phyloP scores from a whole-genome alignment of 78 protist genomes.

The Dictyostelium citrinum region DNA sequence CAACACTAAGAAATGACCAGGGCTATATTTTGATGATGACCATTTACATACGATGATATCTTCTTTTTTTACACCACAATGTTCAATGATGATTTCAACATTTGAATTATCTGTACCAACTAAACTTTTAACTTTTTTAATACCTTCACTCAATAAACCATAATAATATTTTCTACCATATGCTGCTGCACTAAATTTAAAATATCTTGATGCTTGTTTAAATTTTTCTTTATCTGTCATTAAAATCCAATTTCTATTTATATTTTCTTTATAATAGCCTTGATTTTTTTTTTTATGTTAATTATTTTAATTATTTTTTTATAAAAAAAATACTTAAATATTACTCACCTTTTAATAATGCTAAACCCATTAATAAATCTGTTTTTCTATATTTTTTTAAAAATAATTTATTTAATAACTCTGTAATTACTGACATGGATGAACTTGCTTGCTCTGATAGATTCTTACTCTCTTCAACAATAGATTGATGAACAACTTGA shows the following conservation, averaged over 20 bases:
- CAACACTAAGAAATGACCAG: slow-evolving; percentile 47
- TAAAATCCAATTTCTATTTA: slow-evolving; percentile 38
- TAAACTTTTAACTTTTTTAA: background rate
- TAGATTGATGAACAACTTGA: background rate
- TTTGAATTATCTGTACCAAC: slow-evolving; percentile 50
- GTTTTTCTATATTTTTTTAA: slow-evolving; percentile 24
- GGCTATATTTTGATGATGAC: slow-evolving; percentile 46
- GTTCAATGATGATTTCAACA: slow-evolving; percentile 1
- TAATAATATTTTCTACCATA: slow-evolving; percentile 72
- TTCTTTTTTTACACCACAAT: slow-evolving; percentile 48
- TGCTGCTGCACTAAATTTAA: slow-evolving; percentile 27
- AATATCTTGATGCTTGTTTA: slow-evolving; percentile 21
- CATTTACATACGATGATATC: slow-evolving; percentile 56
- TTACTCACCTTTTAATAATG: slow-evolving; percentile 23
- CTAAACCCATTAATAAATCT: slow-evolving; percentile 57
- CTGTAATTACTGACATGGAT: slow-evolving; percentile 43
- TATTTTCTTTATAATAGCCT: slow-evolving; percentile 56
- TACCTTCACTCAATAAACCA: slow-evolving; percentile 7
- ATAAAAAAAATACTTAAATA: background rate
- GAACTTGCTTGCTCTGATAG: background rate
- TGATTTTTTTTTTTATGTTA: background rate
- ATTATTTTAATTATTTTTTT: background rate
- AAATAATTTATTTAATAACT: slow-evolving; percentile 46
- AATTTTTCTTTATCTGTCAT: slow-evolving; percentile 5
- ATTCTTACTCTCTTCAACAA: background rate